Conservation (phyloP, 2,329 filamentous ascomycete species). For the Blumeria hordei region DNA sequence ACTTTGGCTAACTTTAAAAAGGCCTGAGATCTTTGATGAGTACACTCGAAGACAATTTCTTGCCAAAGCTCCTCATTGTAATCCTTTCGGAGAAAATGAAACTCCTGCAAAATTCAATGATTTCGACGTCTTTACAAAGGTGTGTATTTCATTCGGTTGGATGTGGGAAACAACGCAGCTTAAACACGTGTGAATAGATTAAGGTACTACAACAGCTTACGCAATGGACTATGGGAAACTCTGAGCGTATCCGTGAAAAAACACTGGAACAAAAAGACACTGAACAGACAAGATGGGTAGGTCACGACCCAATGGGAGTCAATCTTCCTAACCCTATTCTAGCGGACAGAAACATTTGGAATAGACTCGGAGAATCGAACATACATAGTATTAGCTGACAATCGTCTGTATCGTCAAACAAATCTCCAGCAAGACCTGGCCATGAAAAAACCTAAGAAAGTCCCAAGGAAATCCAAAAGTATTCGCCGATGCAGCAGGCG, state of each 20-base stretch:
- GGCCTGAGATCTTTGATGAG: conserved; percentile 73
- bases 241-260: conserved; percentile 64
- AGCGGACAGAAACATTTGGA: conserved; percentile 61
- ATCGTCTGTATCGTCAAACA: conserved; percentile 72
- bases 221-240: conserved; percentile 68
- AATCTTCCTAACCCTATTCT: not conserved
- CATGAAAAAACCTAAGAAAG: conserved; percentile 36
- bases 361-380: conserved; percentile 73
- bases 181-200: conserved; percentile 23
- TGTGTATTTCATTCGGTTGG: conserved; percentile 19
- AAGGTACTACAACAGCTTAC: conserved; percentile 70
- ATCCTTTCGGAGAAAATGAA: conserved; percentile 68
- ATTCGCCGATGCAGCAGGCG: conserved; percentile 44
- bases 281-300: conserved; percentile 67
- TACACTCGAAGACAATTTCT: conserved; percentile 76
- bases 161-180: not conserved
- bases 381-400: conserved; percentile 84
- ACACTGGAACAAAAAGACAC: conserved; percentile 62
- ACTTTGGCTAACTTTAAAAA: conserved; percentile 18
- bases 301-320: not conserved
- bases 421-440: conserved; percentile 39
- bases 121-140: conserved; percentile 63
- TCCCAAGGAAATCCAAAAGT: conserved; percentile 38
- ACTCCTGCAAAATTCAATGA: conserved; percentile 48
- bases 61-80: conserved; percentile 52